Evolutionary conservation across 23 red algal species (phyloP), one percentile per base, ranked within the genome.

Genomic region (Agarophyton chilense): DNA sequence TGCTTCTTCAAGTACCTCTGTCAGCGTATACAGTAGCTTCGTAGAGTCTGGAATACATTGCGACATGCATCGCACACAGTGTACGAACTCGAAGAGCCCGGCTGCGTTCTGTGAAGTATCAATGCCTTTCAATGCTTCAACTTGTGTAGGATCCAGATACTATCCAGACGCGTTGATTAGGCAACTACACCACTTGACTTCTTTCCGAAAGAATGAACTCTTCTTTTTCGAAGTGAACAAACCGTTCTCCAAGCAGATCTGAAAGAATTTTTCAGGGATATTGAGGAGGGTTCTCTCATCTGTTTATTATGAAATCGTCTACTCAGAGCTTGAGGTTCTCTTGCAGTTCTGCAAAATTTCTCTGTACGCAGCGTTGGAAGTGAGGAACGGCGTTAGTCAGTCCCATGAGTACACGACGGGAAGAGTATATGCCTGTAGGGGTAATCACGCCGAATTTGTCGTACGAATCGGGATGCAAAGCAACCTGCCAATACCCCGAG

Each of bases 311-410:
- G 54, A 89, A 89, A 39, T 89, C 84, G 47, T 78, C 84, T 44
- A 89, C 42, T 52, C 72, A 80, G 1, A 61, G 51, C 35, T 80
- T 35, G 29, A 82, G 18, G 44, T 81, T 41, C 5, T 91, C 62
- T 36, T 75, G 74, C 14, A 90, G 61, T 18, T 47, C 35, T 44
- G 32, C 19, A 46, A 82, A 91, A 29, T 25, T 17, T 33, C 60
- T 54, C 33, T 82, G 52, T 2, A 91, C 76, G 7, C 52, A 60
- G 49, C 25, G 16, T 46, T 82, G 87, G 46, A 91, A 91, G 77
- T 91, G 58, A 56, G 60, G 39, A 2, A 74, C 41, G 0, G 68
- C 40, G 24, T 74, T 74, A 26, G 68, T 74, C 1, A 74, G 25
- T 6, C 44, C 44, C 44, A 47, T 47, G 44, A 47, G 44, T 47